phyloP scores from a whole-genome alignment of 2,329 filamentous ascomycete species.

The Beauveria varroae region DNA sequence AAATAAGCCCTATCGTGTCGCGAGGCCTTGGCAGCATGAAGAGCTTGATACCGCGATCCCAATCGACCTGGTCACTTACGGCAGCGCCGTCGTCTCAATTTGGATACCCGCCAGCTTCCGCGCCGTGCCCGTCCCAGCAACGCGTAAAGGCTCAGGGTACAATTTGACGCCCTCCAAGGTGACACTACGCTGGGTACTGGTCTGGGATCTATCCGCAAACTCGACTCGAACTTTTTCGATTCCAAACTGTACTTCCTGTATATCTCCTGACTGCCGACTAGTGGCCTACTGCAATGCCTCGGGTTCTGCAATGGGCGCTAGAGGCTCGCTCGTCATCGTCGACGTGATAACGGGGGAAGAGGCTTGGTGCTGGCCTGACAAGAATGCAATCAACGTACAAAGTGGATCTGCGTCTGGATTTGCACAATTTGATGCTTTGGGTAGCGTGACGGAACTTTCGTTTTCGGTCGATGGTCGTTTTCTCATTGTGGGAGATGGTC shows the following conservation, averaged over 20 bases:
- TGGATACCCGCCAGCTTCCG: constrained; percentile 33
- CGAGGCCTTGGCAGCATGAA: constrained; percentile 29
- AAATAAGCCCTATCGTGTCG: constrained; percentile 27
- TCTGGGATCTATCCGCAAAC: constrained; percentile 32
- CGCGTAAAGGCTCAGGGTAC: constrained; percentile 20
- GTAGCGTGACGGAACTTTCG: constrained; percentile 28
- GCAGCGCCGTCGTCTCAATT: constrained; percentile 31
- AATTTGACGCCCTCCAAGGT: constrained; percentile 27
- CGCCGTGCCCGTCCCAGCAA: constrained; percentile 22
- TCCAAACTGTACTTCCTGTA: constrained; percentile 29
- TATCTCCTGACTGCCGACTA: constrained; percentile 33
- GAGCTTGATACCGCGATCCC: constrained; percentile 34
- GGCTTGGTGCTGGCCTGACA: constrained; percentile 32
- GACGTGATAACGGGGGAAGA: constrained; percentile 29
- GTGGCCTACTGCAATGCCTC: constrained; percentile 32
- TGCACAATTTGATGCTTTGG: constrained; percentile 27
- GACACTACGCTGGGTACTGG: constrained; percentile 27
- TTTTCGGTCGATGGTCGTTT: constrained; percentile 31
- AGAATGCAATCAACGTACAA: constrained; percentile 19
- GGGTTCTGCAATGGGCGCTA: constrained; percentile 24
- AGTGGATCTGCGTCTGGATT: constrained; percentile 19
- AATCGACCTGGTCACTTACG: constrained; percentile 28
- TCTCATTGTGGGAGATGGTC: constrained; percentile 27
- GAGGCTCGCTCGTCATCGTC: constrained; percentile 29
- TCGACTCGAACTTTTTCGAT: constrained; percentile 32